Conservation (phyloP, 1,139 yeast species). For the Diutina mesorugosa region DNA sequence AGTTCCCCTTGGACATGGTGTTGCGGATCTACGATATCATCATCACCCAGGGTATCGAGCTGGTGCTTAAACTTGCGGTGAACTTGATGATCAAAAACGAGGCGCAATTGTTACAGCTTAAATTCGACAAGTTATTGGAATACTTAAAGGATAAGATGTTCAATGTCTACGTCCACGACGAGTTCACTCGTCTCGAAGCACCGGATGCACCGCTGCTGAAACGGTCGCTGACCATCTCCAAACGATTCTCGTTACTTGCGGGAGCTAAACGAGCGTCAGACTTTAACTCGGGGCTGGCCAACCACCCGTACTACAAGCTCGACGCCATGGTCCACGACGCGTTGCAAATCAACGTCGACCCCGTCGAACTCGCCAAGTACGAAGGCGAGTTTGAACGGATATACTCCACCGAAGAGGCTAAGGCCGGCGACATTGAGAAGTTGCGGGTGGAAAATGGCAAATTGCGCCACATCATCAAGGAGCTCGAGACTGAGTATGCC, state of each 20-base stretch:
- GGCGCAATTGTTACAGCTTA: slow-evolving; percentile 39
- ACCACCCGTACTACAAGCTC: slow-evolving; percentile 35
- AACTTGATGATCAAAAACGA: slow-evolving; percentile 65
- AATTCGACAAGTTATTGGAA: slow-evolving; percentile 63
- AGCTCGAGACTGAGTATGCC: slow-evolving; percentile 60
- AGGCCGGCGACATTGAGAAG: slow-evolving; percentile 57
- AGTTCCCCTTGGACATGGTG: slow-evolving; percentile 77
- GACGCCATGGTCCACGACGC: slow-evolving; percentile 74
- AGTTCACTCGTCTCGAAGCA: slow-evolving; percentile 12
- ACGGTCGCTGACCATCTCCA: background rate
- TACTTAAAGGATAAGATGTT: slow-evolving; percentile 73
- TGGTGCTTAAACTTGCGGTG: slow-evolving; percentile 67
- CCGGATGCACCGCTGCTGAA: slow-evolving; percentile 1
- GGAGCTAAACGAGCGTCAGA: background rate
- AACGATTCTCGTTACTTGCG: background rate
- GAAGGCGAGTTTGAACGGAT: slow-evolving; percentile 66
- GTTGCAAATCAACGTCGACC: slow-evolving; percentile 56
- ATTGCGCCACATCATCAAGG: slow-evolving; percentile 60
- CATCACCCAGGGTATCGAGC: slow-evolving; percentile 80
- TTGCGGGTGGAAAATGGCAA: slow-evolving; percentile 56
- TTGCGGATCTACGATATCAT: slow-evolving; percentile 74
- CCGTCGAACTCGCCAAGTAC: slow-evolving; percentile 57
- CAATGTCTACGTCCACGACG: slow-evolving; percentile 45
- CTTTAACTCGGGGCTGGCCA: slow-evolving; percentile 7
- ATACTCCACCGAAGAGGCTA: slow-evolving; percentile 52